Percentiles rank a stretch among this genome's conserved stretches.
phyloP scores from a whole-genome alignment of 75 land plant genomes.

The Isoetes taiwanensis region DNA sequence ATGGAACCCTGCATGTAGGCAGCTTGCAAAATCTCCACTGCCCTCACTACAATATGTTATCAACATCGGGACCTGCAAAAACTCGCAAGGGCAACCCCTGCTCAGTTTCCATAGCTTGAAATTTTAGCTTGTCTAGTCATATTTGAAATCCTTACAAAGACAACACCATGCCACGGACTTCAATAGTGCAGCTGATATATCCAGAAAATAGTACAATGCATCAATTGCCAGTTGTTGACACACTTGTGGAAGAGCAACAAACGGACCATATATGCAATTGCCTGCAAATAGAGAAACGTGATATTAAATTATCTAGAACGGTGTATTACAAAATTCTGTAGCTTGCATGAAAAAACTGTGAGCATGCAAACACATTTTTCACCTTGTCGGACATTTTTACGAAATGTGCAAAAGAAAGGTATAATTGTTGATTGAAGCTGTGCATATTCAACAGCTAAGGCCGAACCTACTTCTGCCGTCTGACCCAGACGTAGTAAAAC shows the following conservation, averaged over 20 bases:
- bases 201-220: conserved; percentile 43
- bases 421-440: conserved; percentile 37
- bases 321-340: too few species aligned
- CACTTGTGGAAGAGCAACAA: conserved; percentile 44
- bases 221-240: conserved; percentile 55
- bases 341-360: too few species aligned
- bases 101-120: too few species aligned
- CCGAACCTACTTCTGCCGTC: conserved; percentile 25
- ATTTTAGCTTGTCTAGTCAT: too few species aligned
- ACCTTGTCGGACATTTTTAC: conserved; percentile 5
- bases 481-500: conserved; percentile 51
- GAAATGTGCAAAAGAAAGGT: conserved; percentile 39
- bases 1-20: conserved; percentile 44
- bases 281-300: conserved; percentile 44
- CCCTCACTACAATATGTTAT: conserved; percentile 27
- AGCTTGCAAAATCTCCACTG: conserved; percentile 44
- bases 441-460: conserved; percentile 35
- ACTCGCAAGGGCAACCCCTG: too few species aligned
- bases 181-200: conserved; percentile 30
- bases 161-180: conserved; percentile 48
- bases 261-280: conserved; percentile 49
- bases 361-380: background rate
- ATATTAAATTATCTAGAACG: too few species aligned
- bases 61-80: conserved; percentile 45
- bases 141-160: conserved; percentile 22